Percentiles rank a stretch among this genome's conserved stretches.
phyloP scores from a whole-genome alignment of 306 rosid species.

The Sesbania bispinosa region DNA sequence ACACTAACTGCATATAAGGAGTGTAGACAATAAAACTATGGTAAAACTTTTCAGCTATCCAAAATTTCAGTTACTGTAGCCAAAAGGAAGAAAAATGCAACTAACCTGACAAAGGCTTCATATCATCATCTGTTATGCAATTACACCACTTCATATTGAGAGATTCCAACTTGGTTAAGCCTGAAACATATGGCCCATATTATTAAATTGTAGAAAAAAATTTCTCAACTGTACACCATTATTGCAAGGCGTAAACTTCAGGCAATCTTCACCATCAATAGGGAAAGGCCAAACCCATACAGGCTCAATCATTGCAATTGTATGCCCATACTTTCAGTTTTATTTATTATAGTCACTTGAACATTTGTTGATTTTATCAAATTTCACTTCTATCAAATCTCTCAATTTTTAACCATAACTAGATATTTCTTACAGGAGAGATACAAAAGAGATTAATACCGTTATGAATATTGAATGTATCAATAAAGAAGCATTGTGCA shows the following conservation, averaged over 20 bases:
- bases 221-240: background rate
- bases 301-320: background rate
- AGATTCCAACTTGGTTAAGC: slow-evolving; percentile 71
- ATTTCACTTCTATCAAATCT: background rate
- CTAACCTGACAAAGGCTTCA: slow-evolving; percentile 70
- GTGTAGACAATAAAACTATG: no score
- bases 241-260: background rate
- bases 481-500: background rate
- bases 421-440: background rate
- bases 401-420: background rate
- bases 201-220: background rate
- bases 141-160: slow-evolving; percentile 90
- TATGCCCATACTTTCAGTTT: no score
- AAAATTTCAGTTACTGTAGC: background rate
- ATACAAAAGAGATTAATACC: background rate
- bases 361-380: background rate
- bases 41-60: background rate
- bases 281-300: background rate
- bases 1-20: background rate
- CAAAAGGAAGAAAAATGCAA: slow-evolving; percentile 19
- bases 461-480: background rate
- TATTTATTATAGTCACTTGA: background rate
- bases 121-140: slow-evolving; percentile 70
- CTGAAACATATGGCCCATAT: slow-evolving; percentile 36
- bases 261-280: background rate